Percentiles rank a stretch among this genome's conserved stretches.
Evolutionary conservation across 768 basidiomycete genomes (phyloP).

Genomic region (Mycena haematopus): DNA sequence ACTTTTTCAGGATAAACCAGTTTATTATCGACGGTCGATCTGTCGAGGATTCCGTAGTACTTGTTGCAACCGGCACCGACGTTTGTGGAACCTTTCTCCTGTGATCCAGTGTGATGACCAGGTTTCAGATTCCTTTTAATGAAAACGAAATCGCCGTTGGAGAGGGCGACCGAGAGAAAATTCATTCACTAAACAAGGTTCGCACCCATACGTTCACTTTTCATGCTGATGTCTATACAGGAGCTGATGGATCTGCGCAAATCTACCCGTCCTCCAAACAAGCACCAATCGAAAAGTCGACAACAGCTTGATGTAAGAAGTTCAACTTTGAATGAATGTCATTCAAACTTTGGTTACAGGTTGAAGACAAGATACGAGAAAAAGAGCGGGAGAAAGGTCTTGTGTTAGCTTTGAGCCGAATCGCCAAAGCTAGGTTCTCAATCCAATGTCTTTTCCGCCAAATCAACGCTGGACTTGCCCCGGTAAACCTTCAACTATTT

Average conservation of each 20-base stretch:
- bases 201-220: no score
- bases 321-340: not conserved
- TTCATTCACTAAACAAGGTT: no score
- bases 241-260: no score
- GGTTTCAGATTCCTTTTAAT: no score
- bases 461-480: not conserved
- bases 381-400: not conserved
- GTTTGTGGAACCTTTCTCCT: not conserved
- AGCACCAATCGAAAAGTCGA: not conserved
- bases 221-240: no score
- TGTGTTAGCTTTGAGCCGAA: not conserved
- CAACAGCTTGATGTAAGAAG: not conserved
- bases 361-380: not conserved
- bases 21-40: conserved; percentile 4
- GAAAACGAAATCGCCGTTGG: no score
- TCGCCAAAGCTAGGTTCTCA: not conserved
- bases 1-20: not conserved
- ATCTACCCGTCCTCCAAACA: not conserved
- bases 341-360: not conserved
- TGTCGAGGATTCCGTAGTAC: not conserved
- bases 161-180: no score
- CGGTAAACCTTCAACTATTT: not conserved
- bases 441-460: not conserved
- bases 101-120: no score
- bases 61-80: conserved; percentile 9